Percentiles rank a stretch among this genome's conserved stretches.
Evolutionary conservation across 176 grass and related monocot genomes (phyloP).

Genomic region (Pontederia crassipes): DNA sequence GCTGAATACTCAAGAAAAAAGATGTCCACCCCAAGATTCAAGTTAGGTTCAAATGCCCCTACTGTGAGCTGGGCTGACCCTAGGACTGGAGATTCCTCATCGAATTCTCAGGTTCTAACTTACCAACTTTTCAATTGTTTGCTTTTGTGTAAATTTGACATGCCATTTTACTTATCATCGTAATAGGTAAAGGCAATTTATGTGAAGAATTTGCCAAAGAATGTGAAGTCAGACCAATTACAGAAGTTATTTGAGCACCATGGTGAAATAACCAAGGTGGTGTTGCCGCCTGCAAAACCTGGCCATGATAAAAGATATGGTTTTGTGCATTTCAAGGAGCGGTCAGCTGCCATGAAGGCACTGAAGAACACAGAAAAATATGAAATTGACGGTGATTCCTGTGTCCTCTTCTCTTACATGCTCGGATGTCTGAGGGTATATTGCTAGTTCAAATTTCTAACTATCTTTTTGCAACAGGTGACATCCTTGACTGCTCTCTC

Average conservation of each 20-base stretch:
- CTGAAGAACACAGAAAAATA: slow-evolving; percentile 63
- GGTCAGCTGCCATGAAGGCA: slow-evolving; percentile 63
- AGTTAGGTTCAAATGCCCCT: slow-evolving; percentile 67
- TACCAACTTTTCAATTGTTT: slow-evolving; percentile 5
- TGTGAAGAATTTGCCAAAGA: slow-evolving; percentile 89
- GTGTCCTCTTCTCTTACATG: not conserved
- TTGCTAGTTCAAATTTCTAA: not conserved
- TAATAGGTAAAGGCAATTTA: slow-evolving; percentile 74
- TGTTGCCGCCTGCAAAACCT: slow-evolving; percentile 67
- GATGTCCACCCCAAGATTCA: slow-evolving; percentile 72
- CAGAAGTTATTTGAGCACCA: slow-evolving; percentile 61
- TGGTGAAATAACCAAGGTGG: slow-evolving; percentile 73
- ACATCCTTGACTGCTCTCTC: slow-evolving; percentile 73
- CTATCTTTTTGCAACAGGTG: slow-evolving; percentile 35
- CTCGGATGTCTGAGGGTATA: not conserved
- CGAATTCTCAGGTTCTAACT: slow-evolving; percentile 48
- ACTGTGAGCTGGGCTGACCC: slow-evolving; percentile 84
- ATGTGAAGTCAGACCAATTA: slow-evolving; percentile 58
- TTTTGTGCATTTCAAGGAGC: slow-evolving; percentile 91
- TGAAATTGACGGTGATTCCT: slow-evolving; percentile 60
- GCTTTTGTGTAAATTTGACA: slow-evolving; percentile 7
- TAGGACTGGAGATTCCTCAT: slow-evolving; percentile 43
- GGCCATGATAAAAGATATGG: slow-evolving; percentile 83
- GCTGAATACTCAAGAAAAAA: slow-evolving; percentile 78
- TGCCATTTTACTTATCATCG: slow-evolving; percentile 6